Base-by-base conservation (phyloP, 148 eudicot genomes). In the Rhododendron molle region DNA sequence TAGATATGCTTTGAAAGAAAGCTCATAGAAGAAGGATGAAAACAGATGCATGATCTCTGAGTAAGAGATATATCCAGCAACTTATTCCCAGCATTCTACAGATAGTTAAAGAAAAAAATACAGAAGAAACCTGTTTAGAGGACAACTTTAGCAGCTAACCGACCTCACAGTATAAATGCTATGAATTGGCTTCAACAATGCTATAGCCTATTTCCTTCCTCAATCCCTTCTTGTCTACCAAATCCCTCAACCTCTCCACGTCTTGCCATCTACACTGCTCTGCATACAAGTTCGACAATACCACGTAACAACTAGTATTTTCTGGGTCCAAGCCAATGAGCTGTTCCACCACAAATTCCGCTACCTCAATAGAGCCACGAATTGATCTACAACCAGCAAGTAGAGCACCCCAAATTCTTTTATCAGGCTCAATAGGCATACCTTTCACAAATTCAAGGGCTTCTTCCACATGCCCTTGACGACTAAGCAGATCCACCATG, bases 401-500 rank as follows among this genome's bases (percentile, higher is more conserved):
- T 88, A 94, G 83, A 84, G 96, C 90, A 47, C 95, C 96, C 95
- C 96, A 94, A 32, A 94, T 92, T 86, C 95, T 72, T 58, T 88
- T 90, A 90, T 94, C 96, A 81, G 96, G 95, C 84, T 89, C 87
- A 71, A 92, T 81, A 20, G 92, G 93, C 96, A 94, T 92, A 40
- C 78, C 88, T 83, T 90, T 88, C 81, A 91, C 95, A 90, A 94
- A 94, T 47, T 92, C 93, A 62, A 94, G 87, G 85, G 95, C 96
- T 87, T 89, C 94, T 86, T 89, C 84, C 34, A 94, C 90, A 72
- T 90, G 88, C 21, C 94, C 95, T 88, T 88, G 94, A 82, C 96
- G 95, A 67, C 96, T 94, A 52, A 94, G 93, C 87, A 92, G 80
- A 87, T 94, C 96, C 78, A 94, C 94, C 93, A 94, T 94, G 88